Conservation (phyloP, 2,329 filamentous ascomycete species). For the Whalleya microplaca region DNA sequence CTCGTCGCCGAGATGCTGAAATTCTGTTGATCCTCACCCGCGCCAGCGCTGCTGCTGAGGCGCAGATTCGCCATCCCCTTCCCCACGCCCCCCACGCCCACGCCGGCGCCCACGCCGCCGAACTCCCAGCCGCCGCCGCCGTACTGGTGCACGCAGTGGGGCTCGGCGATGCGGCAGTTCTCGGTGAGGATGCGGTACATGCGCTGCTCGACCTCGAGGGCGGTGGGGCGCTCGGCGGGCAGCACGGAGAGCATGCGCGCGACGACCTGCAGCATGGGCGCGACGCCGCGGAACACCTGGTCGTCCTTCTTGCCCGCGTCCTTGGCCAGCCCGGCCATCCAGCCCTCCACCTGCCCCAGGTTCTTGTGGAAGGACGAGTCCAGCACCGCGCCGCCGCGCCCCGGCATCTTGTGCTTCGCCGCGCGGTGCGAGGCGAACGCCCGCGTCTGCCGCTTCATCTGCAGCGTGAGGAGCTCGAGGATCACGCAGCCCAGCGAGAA, state of each 20-base stretch:
- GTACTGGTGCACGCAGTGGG: constrained; percentile 59
- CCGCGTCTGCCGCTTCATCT: constrained; percentile 68
- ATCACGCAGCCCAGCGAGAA: constrained; percentile 76
- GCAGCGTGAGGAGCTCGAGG: constrained; percentile 70
- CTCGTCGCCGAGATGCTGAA: constrained; percentile 37
- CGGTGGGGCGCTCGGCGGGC: constrained; percentile 57
- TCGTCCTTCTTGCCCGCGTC: constrained; percentile 59
- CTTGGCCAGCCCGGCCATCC: constrained; percentile 66
- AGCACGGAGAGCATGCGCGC: constrained; percentile 57
- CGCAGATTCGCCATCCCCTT: constrained; percentile 39
- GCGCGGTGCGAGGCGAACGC: constrained; percentile 70
- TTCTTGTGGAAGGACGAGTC: constrained; percentile 77
- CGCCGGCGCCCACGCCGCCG: too few relatives aligned
- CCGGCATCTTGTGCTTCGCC: constrained; percentile 63
- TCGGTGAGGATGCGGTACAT: constrained; percentile 58
- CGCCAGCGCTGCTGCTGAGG: too few relatives aligned
- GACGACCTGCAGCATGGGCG: constrained; percentile 56
- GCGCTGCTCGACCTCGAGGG: constrained; percentile 54
- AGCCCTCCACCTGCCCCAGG: constrained; percentile 67
- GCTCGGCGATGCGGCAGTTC: constrained; percentile 50
- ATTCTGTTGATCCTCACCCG: constrained; percentile 29
- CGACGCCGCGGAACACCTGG: constrained; percentile 53
- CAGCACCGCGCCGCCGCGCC: constrained; percentile 62
- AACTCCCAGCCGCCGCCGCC: constrained; percentile 31
- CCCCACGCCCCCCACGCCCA: too few relatives aligned